Conservation (phyloP, 768 basidiomycete genomes). For the Tricholoma flavovirens region DNA sequence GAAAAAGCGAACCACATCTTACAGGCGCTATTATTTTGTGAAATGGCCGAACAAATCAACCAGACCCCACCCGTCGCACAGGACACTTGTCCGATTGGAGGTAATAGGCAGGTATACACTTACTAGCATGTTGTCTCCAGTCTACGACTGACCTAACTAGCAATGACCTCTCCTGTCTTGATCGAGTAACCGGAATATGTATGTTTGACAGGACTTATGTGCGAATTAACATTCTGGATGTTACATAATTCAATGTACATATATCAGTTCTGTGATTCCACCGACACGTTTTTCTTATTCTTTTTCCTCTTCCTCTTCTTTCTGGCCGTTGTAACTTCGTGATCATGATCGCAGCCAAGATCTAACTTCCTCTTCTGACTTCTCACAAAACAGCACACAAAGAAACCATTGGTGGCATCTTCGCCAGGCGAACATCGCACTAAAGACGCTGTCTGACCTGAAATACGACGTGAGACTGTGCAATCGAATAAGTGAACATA, state of each 20-base stretch:
- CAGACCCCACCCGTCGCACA: not conserved
- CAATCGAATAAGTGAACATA: not conserved
- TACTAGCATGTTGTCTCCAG: conserved; percentile 1
- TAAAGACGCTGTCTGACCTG: conserved; percentile 54
- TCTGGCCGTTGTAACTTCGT: conserved; percentile 3
- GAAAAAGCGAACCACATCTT: conserved; percentile 29
- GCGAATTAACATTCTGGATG: not conserved
- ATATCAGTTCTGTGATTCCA: not conserved
- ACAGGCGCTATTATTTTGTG: conserved; percentile 18
- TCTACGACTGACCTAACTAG: conserved; percentile 4
- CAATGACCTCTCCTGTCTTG: not conserved
- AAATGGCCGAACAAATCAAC: conserved; percentile 10
- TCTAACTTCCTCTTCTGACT: conserved; percentile 21
- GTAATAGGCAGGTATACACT: conserved; percentile 5
- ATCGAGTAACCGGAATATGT: not conserved
- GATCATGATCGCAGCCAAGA: conserved; percentile 14
- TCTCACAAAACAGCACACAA: conserved; percentile 84
- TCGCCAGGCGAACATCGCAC: conserved; percentile 74
- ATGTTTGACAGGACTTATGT: not conserved
- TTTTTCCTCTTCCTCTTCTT: conserved; percentile 17
- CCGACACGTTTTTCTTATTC: conserved; percentile 3
- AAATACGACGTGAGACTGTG: conserved; percentile 5
- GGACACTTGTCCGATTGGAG: not conserved
- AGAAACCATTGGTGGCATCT: conserved; percentile 94
- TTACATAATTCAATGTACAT: too few relatives aligned